Evolutionary conservation across 257 asterid genomes (phyloP), one percentile per base, ranked within the genome.

Genomic region (Petrea volubilis): DNA sequence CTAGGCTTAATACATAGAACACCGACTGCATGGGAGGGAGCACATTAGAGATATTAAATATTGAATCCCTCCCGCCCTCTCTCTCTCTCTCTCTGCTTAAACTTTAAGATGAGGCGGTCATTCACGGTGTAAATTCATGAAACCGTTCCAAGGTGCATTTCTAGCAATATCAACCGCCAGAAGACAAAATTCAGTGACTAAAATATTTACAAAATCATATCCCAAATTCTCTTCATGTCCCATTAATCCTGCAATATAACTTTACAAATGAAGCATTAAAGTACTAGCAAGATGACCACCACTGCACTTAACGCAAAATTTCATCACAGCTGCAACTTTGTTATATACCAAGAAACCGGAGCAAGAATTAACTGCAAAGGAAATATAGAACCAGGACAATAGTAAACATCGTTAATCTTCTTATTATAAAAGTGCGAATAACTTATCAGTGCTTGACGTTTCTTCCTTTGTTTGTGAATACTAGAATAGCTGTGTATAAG

Each of bases 251-350:
- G 3, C 38, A 41, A 12, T 58, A 28, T 11, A 33, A 36, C 34
- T 34, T 33, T 58, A 17, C 23, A 46, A 24, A 53, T 64, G 73
- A 18, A 36, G 60, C 27, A 41, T 33, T 9, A 12, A 3, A 9
- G 34, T 36, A 38, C 12, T 36, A 61, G 20, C 36, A n/a, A 40
- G 33, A 60, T 18, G 51, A 61, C 33, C 31, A 20, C 25, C 64
- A 46, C 24, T 43, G 29, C 59, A 70, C 38, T 43, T 20, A 52
- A 8, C 40, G 8, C 27, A n/a, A 52, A 47, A 5, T 23, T 50
- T 21, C 56, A 50, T 29, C n/a, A 72, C 28, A 10, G 41, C 49
- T 24, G 55, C 66, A 64, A 69, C 50, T 46, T 60, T 57, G 36
- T 61, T 6, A n/a, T 34, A 15, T 10, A 9, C 7, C 28, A 47